Evolutionary conservation across 805 yeast species (phyloP), one percentile per base, ranked within the genome.

Genomic region (Wickerhamomyces kurtzmanii): DNA sequence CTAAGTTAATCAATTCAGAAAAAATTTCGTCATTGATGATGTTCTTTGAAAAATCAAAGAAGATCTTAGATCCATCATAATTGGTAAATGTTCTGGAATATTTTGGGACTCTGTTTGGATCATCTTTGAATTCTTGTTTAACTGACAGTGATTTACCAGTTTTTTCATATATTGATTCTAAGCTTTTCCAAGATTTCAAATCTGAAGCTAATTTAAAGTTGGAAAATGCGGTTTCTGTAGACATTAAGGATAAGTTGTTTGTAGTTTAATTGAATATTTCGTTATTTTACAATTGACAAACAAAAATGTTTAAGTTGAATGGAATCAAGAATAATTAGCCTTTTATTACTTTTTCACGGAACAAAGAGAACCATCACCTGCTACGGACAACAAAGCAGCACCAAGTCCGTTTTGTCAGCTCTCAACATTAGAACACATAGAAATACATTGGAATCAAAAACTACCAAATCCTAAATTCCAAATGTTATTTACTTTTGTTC

Each of bases 21-120:
- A 84, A 58, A 50, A 89, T 73, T 50, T 84, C 85, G 42, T 86
- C 95, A 55, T 86, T 78, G 53, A 91, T 67, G 56, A 91, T 68
- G 62, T 91, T 91, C 72, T 91, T 91, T 47, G 95, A 83, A 70
- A 79, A 91, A 58, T 91, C 99, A 51, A 89, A 91, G 46, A 89
- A 62, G 52, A 91, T 82, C 63, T 86, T 66, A 32, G 94, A 81
- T 26, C 80, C 85, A 52, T 89, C 96, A 56, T 52, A 81, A 68
- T 89, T 91, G 45, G 64, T 64, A 59, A 86, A 85, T 33, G 82
- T 75, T 53, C 71, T 72, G 40, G 91, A 71, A 55, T 68, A 78
- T 57, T 82, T 85, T 38, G 62, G 68, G 49, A 77, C 85, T 56
- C 98, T 75, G 36, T 66, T 47, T 14, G 82, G 54, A 57, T 91